phyloP scores from a whole-genome alignment of 78 protist genomes.

The Guillardia theta region DNA sequence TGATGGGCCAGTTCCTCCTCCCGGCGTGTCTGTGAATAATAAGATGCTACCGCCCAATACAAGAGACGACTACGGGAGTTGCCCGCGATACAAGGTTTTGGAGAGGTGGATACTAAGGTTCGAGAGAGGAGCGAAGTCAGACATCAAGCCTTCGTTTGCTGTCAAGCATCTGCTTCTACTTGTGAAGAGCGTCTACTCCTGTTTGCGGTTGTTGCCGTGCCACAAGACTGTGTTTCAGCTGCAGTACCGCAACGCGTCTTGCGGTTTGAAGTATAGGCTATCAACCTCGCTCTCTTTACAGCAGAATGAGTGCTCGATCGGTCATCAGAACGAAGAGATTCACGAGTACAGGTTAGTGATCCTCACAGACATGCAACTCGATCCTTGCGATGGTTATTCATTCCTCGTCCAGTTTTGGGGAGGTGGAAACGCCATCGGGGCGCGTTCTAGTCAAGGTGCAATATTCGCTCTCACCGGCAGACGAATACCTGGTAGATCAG shows the following conservation, averaged over 20 bases:
- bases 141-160: no score
- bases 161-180: neutral
- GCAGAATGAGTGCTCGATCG: no score
- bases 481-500: no score
- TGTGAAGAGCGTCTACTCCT: neutral
- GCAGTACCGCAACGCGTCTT: neutral
- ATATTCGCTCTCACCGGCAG: no score
- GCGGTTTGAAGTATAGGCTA: neutral
- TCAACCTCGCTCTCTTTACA: neutral
- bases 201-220: neutral
- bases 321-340: no score
- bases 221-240: neutral
- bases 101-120: neutral
- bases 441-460: no score
- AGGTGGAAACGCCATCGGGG: no score
- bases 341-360: no score
- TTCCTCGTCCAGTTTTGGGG: no score
- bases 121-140: neutral
- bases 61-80: neutral
- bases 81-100: neutral
- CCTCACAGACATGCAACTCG: no score
- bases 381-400: no score
- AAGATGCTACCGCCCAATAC: neutral
- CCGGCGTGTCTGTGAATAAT: neutral
- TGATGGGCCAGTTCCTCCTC: neutral